Evolutionary conservation across 176 grass and related monocot genomes (phyloP).

Genomic region (Chrysopogon serrulatus): DNA sequence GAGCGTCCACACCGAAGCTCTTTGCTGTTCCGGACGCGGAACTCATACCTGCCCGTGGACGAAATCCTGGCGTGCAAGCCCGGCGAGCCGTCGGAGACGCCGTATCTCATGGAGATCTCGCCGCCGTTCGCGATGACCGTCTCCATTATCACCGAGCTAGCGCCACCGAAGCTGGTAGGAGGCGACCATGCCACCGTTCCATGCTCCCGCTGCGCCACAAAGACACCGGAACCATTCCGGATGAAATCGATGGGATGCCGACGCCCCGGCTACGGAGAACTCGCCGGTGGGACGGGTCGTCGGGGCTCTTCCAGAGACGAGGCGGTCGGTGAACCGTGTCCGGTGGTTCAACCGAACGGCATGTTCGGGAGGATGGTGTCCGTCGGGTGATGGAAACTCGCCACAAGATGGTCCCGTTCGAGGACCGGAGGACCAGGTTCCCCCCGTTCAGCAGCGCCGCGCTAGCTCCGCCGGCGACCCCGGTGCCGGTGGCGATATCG

Average conservation of each 20-base stretch:
- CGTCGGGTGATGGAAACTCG: not conserved
- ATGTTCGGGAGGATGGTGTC: conserved; percentile 23
- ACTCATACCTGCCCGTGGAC: not conserved
- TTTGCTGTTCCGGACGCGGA: not conserved
- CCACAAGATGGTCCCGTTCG: not conserved
- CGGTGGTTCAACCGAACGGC: not conserved
- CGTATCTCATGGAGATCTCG: not conserved
- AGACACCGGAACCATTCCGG: too few species aligned
- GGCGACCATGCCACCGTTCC: not conserved
- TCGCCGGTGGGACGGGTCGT: conserved; percentile 18
- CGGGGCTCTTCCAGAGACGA: conserved; percentile 17
- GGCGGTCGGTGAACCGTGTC: not conserved
- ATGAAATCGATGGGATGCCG: too few species aligned
- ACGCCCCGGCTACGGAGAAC: not conserved
- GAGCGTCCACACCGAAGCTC: not conserved
- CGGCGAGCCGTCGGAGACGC: not conserved
- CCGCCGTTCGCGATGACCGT: not conserved
- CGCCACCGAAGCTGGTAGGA: not conserved
- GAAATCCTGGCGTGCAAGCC: not conserved
- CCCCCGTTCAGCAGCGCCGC: not conserved
- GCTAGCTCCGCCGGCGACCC: not conserved
- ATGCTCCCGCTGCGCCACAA: conserved; percentile 30
- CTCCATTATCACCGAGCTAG: not conserved
- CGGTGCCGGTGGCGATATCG: conserved; percentile 6
- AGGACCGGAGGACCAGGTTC: conserved; percentile 9